Evolutionary conservation across 2,329 filamentous ascomycete species (phyloP).

Genomic region (Conoideocrella luteorostrata): DNA sequence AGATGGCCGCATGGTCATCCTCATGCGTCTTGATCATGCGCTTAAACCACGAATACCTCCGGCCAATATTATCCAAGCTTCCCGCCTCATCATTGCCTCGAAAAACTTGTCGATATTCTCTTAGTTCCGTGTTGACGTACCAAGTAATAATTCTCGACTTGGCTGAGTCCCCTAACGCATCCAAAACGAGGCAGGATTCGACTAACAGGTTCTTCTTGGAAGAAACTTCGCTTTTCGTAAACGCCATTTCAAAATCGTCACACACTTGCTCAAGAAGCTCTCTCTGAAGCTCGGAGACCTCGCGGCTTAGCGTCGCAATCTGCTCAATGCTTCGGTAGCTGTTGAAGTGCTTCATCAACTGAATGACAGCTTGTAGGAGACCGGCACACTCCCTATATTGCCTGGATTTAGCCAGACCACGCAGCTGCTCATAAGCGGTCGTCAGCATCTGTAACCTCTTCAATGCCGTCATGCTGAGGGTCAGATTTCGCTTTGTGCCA

Average conservation of each 20-base stretch:
- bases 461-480: conserved; percentile 93
- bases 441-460: conserved; percentile 98
- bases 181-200: conserved; percentile 90
- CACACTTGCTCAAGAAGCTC: conserved; percentile 96
- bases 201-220: conserved; percentile 63
- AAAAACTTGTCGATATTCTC: conserved; percentile 94
- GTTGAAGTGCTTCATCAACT: conserved; percentile 98
- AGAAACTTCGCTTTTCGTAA: conserved; percentile 78
- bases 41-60: conserved; percentile 93
- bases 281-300: conserved; percentile 87
- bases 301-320: conserved; percentile 86
- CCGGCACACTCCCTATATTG: conserved; percentile 96
- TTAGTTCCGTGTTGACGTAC: conserved; percentile 96
- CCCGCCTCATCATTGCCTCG: conserved; percentile 94
- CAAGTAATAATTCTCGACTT: conserved; percentile 78
- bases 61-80: conserved; percentile 90
- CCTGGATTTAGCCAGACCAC: conserved; percentile 71
- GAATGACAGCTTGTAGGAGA: conserved; percentile 86
- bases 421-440: conserved; percentile 95
- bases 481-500: conserved; percentile 92
- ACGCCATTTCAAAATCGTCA: conserved; percentile 94
- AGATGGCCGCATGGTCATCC: conserved; percentile 82
- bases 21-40: conserved; percentile 94
- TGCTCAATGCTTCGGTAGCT: conserved; percentile 97
- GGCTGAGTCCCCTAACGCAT: conserved; percentile 85